Evolutionary conservation across 805 yeast species (phyloP), one percentile per base, ranked within the genome.

Genomic region (Cyberlindnera euphorbiiphila): DNA sequence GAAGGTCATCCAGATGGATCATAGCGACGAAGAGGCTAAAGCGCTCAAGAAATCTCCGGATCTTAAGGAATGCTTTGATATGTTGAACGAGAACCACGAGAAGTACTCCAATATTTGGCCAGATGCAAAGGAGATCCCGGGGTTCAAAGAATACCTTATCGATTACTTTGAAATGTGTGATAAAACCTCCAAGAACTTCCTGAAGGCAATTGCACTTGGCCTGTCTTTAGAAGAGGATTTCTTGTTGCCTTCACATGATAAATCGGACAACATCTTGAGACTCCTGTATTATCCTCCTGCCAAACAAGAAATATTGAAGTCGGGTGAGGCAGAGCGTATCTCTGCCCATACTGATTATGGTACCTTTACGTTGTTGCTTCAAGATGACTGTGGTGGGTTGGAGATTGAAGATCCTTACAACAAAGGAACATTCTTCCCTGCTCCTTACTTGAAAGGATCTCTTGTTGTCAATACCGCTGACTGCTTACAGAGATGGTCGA

Each of bases 1-100:
- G 34, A 53, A 53, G 19, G 56, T 51, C 11, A 44, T 47, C 16
- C 57, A 53, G 37, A 50, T 50, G 53, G 54, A 51, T 1, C 47
- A 48, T 37, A 50, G 44, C 27, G 37, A 39, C 20, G 39, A 38
- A 8, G 45, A 45, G 16, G 32, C 42, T 1, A 31, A 37, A 8
- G 25, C 38, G 22, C 29, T 51, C 12, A 47, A 52, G 34, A 24
- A 34, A 21, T 30, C 36, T 11, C 57, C 57, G 2, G 57, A 53
- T 40, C 44, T 53, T 12, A 51, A 53, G 29, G 57, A 53, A 31
- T 48, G 54, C 6, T 50, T 50, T 42, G 57, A 53, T 29, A 35
- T 37, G 7, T 54, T 54, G 5, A 53, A 49, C 30, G 43, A 40
- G 34, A 39, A 38, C 15, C 36, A 44, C 20, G 29, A 30, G n/a